These are phyloP conservation scores for Mucor irregularis DNA, from an alignment of 371 early-diverging fungal species.

Conservation along the genomic window DNA sequence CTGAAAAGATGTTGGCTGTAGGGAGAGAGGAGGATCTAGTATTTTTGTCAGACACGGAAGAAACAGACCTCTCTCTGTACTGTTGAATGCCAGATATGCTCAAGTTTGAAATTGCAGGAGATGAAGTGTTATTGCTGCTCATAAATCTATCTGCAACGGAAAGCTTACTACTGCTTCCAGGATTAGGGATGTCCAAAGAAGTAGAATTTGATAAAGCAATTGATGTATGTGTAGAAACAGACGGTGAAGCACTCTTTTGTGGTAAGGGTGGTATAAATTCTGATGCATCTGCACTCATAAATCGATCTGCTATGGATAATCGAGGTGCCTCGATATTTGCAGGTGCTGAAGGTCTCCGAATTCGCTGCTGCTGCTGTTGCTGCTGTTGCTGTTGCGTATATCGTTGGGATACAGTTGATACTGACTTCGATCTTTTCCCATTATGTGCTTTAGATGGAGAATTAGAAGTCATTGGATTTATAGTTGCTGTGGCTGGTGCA, in stretches of 20 bases:
- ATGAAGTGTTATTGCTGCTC: constrained; percentile 3
- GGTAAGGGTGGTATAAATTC: not conserved
- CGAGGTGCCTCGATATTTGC: constrained; percentile 14
- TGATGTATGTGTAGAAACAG: constrained; percentile 1
- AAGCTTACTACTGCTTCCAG: constrained; percentile 1
- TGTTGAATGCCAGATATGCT: not conserved
- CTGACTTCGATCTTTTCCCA: not conserved
- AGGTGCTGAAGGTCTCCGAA: constrained; percentile 18
- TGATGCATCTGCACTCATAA: constrained; percentile 27
- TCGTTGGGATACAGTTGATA: not conserved
- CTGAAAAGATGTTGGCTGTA: not conserved
- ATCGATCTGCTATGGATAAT: constrained; percentile 41
- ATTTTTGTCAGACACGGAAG: constrained; percentile 9
- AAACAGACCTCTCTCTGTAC: constrained; percentile 15
- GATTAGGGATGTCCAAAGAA: not conserved
- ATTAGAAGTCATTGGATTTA: too few relatives aligned
- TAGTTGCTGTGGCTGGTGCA: not conserved
- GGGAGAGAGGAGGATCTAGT: not conserved
- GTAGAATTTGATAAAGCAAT: not conserved
- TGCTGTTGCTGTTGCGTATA: not conserved
- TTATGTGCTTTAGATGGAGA: too few relatives aligned
- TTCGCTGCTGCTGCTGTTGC: not conserved
- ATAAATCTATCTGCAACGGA: constrained; percentile 43
- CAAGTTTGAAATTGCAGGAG: constrained; percentile 6
- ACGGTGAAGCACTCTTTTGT: not conserved